Conservation (phyloP, 2,329 filamentous ascomycete genomes). For the Colletotrichum falcatum region DNA sequence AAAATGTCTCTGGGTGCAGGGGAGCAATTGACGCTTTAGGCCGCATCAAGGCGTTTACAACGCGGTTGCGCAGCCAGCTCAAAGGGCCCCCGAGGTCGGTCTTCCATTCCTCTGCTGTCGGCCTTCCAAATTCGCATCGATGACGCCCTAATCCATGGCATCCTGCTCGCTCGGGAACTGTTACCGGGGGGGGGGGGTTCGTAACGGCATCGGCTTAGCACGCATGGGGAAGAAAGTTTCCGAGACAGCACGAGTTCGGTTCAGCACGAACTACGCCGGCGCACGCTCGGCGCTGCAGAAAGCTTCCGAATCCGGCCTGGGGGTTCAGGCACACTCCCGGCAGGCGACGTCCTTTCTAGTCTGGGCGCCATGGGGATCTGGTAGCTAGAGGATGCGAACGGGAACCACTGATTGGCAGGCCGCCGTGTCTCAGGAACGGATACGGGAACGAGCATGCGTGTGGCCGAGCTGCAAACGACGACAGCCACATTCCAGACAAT, state of each 20-base stretch:
- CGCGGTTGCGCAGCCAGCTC: not conserved
- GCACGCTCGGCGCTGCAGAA: conserved; percentile 12
- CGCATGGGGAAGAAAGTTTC: not conserved
- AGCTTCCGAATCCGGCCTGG: conserved; percentile 27
- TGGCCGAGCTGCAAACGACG: conserved; percentile 27
- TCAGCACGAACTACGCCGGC: not conserved
- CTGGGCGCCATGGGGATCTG: conserved; percentile 7
- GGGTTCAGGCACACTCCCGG: conserved; percentile 16
- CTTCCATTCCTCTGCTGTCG: not conserved
- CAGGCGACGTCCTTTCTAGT: conserved; percentile 15
- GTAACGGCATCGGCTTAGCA: not conserved
- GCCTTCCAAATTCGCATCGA: not conserved
- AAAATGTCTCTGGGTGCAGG: not conserved
- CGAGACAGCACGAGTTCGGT: not conserved
- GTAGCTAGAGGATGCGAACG: not conserved
- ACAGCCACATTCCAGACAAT: conserved; percentile 25
- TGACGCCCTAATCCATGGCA: not conserved
- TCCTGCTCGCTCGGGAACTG: not conserved
- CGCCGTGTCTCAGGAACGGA: conserved; percentile 24
- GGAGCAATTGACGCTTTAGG: not conserved
- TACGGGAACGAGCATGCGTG: conserved; percentile 8
- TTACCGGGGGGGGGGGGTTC: not conserved
- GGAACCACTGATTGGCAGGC: conserved; percentile 3
- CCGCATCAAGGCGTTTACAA: not conserved
- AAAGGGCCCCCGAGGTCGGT: not conserved